phyloP scores from a whole-genome alignment of 371 early-diverging fungal species.

The Lichtheimia ornata region DNA sequence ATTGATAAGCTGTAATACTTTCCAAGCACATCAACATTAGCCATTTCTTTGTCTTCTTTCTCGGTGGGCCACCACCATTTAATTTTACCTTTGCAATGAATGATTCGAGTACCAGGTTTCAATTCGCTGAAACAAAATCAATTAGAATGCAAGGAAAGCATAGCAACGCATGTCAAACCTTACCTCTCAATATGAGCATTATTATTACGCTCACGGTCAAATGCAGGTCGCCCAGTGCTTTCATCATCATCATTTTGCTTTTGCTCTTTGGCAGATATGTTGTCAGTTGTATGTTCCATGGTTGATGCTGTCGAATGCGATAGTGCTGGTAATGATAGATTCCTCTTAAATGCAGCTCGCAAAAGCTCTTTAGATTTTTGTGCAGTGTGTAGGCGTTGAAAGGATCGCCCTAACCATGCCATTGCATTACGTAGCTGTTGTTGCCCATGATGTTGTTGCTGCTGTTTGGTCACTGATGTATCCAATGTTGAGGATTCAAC shows the following conservation, averaged over 20 bases:
- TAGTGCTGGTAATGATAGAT: constrained; percentile 1
- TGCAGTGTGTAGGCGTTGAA: constrained; percentile 1
- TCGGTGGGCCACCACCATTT: not conserved
- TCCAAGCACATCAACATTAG: not conserved
- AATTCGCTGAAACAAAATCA: too few relatives aligned
- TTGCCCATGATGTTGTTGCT: not conserved
- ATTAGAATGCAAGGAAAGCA: too few relatives aligned
- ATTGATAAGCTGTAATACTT: constrained; percentile 21
- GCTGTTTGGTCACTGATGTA: not conserved
- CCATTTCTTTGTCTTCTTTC: not conserved
- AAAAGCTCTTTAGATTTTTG: too few relatives aligned
- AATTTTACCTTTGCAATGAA: not conserved
- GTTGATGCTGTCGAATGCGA: not conserved
- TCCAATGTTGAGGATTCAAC: not conserved
- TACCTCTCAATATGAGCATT: too few relatives aligned
- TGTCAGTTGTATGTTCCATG: too few relatives aligned
- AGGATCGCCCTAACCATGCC: constrained; percentile 7
- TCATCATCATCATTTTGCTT: not conserved
- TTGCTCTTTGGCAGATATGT: too few relatives aligned
- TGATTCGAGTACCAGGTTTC: not conserved
- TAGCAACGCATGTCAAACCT: too few relatives aligned
- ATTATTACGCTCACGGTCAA: not conserved
- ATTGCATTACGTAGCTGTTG: constrained; percentile 9
- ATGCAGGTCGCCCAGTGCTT: constrained; percentile 2
- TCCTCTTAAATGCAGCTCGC: not conserved